Percentiles rank a stretch among this genome's conserved stretches.
Evolutionary conservation across 768 basidiomycete genomes (phyloP).

Genomic region (Pulveroboletus sp.): DNA sequence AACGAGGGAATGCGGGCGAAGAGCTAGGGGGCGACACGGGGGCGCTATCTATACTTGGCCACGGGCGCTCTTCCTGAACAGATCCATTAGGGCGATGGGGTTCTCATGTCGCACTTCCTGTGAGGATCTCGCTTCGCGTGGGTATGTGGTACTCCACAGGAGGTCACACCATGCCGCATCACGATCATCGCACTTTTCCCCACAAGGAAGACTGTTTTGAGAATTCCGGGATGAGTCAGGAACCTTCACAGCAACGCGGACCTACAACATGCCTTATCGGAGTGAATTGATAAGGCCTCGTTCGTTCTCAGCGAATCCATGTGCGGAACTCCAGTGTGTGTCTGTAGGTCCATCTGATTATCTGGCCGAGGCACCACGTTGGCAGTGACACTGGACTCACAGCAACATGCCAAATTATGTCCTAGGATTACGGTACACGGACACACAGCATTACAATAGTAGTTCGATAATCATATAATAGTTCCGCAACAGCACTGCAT

Average conservation of each 20-base stretch:
- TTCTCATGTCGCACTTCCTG: slow-evolving; percentile 1
- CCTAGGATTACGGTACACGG: not conserved
- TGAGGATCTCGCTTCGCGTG: slow-evolving; percentile 10
- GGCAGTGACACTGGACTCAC: slow-evolving; percentile 2
- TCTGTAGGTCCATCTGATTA: not conserved
- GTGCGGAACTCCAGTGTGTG: not conserved
- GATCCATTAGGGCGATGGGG: slow-evolving; percentile 14
- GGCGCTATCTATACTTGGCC: slow-evolving; percentile 18
- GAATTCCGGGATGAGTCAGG: no score
- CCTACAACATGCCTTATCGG: slow-evolving; percentile 15
- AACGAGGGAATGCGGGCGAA: not conserved
- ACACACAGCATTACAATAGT: not conserved
- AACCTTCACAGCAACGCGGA: slow-evolving; percentile 18
- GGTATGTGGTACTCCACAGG: not conserved
- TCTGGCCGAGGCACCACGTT: not conserved
- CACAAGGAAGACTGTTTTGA: not conserved
- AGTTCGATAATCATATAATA: not conserved
- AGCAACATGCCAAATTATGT: slow-evolving; percentile 11
- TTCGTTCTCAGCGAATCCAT: slow-evolving; percentile 7
- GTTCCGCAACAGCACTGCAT: not conserved
- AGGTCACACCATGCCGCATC: no score
- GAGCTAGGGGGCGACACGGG: not conserved
- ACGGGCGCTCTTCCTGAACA: slow-evolving; percentile 14
- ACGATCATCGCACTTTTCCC: slow-evolving; percentile 1
- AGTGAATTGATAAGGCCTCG: not conserved